Conservation (phyloP, 768 basidiomycete species). For the Tricholoma terreum region DNA sequence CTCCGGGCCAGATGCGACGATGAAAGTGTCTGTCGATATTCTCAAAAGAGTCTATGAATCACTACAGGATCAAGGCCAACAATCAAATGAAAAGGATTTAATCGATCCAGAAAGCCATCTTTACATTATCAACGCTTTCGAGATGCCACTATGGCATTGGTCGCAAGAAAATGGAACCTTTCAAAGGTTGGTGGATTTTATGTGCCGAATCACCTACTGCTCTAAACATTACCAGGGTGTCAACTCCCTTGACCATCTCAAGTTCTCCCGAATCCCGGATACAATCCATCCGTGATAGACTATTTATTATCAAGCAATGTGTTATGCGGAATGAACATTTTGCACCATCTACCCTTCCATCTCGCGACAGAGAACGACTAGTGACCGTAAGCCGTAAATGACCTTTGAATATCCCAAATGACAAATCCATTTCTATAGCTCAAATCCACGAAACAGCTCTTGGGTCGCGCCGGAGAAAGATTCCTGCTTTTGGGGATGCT, state of each 20-base stretch:
- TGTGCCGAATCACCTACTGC: neutral
- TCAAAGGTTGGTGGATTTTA: slow-evolving; percentile 58
- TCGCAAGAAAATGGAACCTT: slow-evolving; percentile 84
- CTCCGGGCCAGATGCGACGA: slow-evolving; percentile 57
- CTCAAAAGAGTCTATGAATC: slow-evolving; percentile 72
- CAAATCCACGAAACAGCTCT: slow-evolving; percentile 92
- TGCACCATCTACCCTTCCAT: slow-evolving; percentile 90
- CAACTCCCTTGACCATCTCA: slow-evolving; percentile 61
- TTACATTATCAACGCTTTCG: slow-evolving; percentile 84
- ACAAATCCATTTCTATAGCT: slow-evolving; percentile 45
- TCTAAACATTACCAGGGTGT: slow-evolving; percentile 38
- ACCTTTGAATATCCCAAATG: neutral
- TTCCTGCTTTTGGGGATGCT: slow-evolving; percentile 96
- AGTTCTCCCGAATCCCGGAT: slow-evolving; percentile 84
- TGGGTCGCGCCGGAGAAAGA: slow-evolving; percentile 84
- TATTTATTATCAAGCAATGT: slow-evolving; percentile 90
- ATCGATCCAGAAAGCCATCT: slow-evolving; percentile 82
- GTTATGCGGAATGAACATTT: slow-evolving; percentile 96
- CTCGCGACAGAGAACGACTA: slow-evolving; percentile 80
- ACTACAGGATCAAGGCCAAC: slow-evolving; percentile 64
- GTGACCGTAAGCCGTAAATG: slow-evolving; percentile 62
- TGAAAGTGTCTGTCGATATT: slow-evolving; percentile 74
- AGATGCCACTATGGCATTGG: slow-evolving; percentile 95
- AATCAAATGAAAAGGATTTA: slow-evolving; percentile 52
- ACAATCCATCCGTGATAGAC: slow-evolving; percentile 74